Percentiles rank a stretch among this genome's conserved stretches.
Evolutionary conservation across 2,329 filamentous ascomycete genomes (phyloP).

Genomic region (Phialophora macrospora): DNA sequence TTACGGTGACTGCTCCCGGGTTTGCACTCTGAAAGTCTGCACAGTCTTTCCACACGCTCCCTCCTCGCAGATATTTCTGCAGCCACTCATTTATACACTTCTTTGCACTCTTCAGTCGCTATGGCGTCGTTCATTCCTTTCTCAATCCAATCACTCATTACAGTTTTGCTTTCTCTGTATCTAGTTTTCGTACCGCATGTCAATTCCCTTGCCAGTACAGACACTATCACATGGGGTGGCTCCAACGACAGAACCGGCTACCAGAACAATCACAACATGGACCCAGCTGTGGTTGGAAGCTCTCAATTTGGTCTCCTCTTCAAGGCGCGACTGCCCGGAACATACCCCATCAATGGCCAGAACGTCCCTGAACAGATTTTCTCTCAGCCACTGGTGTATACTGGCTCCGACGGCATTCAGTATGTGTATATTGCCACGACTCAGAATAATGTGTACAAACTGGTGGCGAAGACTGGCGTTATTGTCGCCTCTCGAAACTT

Average conservation of each 20-base stretch:
- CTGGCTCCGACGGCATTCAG: slow-evolving; percentile 55
- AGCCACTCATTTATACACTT: slow-evolving; percentile 16
- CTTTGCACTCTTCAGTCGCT: slow-evolving; percentile 22
- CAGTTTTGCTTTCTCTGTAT: slow-evolving; percentile 19
- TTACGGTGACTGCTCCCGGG: not conserved
- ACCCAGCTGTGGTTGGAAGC: slow-evolving; percentile 62
- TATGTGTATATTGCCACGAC: slow-evolving; percentile 63
- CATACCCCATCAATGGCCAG: slow-evolving; percentile 48
- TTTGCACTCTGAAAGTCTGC: not conserved
- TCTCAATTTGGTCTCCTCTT: slow-evolving; percentile 54
- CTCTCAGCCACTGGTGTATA: slow-evolving; percentile 60
- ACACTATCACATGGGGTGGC: slow-evolving; percentile 37
- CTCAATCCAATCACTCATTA: slow-evolving; percentile 22
- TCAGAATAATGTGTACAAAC: slow-evolving; percentile 47
- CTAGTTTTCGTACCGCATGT: slow-evolving; percentile 22
- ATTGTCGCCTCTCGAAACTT: slow-evolving; percentile 47
- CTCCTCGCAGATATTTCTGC: slow-evolving; percentile 5
- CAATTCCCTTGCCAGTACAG: slow-evolving; percentile 30
- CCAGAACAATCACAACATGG: slow-evolving; percentile 64
- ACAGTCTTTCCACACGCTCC: slow-evolving; percentile 10
- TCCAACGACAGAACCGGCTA: slow-evolving; percentile 37
- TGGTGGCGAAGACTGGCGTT: slow-evolving; percentile 51
- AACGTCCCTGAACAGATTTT: slow-evolving; percentile 58
- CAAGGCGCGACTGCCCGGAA: slow-evolving; percentile 55
- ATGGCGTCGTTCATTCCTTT: slow-evolving; percentile 13